Evolutionary conservation across 192 early-diverging fungal genomes (phyloP), one percentile per base, ranked within the genome.

Genomic region (Phlyctochytrium bullatum): DNA sequence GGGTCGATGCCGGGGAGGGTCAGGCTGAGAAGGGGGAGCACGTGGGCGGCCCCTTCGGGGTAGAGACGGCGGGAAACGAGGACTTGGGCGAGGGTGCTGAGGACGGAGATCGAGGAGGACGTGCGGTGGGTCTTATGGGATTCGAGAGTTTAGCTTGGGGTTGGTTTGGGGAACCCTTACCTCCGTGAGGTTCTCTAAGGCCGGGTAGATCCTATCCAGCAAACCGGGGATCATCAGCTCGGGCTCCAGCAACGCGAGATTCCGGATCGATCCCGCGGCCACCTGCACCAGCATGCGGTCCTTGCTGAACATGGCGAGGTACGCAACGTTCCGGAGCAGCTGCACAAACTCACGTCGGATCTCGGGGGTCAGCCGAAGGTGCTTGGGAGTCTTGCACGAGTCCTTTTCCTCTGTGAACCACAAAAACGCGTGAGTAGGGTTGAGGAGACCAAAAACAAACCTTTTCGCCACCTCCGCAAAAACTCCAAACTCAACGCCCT

Each of bases 101-200:
- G 81, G 0, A 87, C 87, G 0, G 88, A 84, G 51, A 98, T 84
- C 23, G 89, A 89, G 29, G 90, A 89, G 20, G 88, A 83, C 56
- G 94, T 96, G n/a, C 95, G 84, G 67, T 98, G 93, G 0, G 93
- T 92, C 79, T n/a, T n/a, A n/a, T n/a, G n/a, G n/a, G n/a, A n/a
- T n/a, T n/a, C n/a, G n/a, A n/a, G n/a, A n/a, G n/a, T n/a, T n/a
- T n/a, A n/a, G n/a, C n/a, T n/a, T n/a, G n/a, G n/a, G n/a, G n/a
- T n/a, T n/a, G n/a, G n/a, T n/a, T n/a, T n/a, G n/a, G n/a, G n/a
- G n/a, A n/a, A n/a, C n/a, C n/a, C n/a, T n/a, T n/a, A n/a, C n/a
- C n/a, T 90, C 89, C 3, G 92, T 93, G 36, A 93, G 62, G 0
- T 84, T 87, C 66, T 96, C 93, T 10, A 98, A 75, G 0, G 93